Evolutionary conservation across 139 green algal species (phyloP), one percentile per base, ranked within the genome.

Genomic region (Pleodorina starrii): DNA sequence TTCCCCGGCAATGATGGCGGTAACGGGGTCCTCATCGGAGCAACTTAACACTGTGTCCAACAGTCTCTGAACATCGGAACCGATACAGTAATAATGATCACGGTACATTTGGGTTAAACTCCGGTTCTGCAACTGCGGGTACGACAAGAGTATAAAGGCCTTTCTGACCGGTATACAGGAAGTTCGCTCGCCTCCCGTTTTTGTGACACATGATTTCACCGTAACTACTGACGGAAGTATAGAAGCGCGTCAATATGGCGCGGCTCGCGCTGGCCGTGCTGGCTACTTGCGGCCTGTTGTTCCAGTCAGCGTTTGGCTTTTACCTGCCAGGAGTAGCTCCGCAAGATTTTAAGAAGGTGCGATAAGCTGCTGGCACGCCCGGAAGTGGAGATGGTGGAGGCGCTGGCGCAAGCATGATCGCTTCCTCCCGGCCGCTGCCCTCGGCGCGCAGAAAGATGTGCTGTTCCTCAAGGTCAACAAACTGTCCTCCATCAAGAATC

Each of bases 401-500:
- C 25, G 43, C 29, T 43, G 74, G 74, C 44, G 74, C 25, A 48
- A 80, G 29, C 43, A 82, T 82, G 74, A 82, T 82, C 74, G 74
- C 32, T 32, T 80, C 40, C 40, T 54, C 43, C 40, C 35, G 72
- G 42, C 46, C 74, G 27, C 44, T 82, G 43, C 16, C 42, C 43
- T 77, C 19, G 14, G 51, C 36, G 42, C 78, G 68, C 78, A 99
- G 96, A 96, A 95, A 66, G 97, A 99, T 91, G 81, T 93, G 17
- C 91, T 99, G 11, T 93, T 84, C 60, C 89, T 99, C 57, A 99
- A 99, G 81, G 93, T 99, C 27, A 99, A 99, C 94, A 99, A 99
- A 90, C 88, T 99, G 43, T 97, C 94, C 23, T 98, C 95, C 1
- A 97, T 96, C 40, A 99, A 97, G 92, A 99, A 90, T 43, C 88